A percentile compares a stretch with the other conserved stretches of the same genome.
phyloP scores from a whole-genome alignment of 371 early-diverging fungal genomes.

The Saksenaea oblongispora region DNA sequence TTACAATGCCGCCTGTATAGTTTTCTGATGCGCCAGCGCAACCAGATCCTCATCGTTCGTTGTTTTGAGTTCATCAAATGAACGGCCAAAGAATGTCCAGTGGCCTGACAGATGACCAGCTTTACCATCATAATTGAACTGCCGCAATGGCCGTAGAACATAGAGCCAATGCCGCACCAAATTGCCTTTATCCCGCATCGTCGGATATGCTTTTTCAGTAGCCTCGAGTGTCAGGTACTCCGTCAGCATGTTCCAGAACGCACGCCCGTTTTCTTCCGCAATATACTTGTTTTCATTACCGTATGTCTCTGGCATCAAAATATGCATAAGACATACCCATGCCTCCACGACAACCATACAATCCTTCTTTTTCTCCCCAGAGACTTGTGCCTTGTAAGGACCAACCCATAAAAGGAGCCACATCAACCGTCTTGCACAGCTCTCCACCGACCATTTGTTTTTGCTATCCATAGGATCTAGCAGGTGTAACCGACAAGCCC shows the following conservation, averaged over 20 bases:
- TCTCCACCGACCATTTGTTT: not conserved
- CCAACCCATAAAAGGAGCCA: not conserved
- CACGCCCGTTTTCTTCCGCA: not conserved
- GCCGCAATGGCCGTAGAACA: not conserved
- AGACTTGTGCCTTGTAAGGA: not conserved
- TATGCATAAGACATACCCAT: not conserved
- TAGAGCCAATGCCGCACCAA: not conserved
- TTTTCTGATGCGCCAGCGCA: conserved; percentile 3
- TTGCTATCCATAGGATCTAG: not conserved
- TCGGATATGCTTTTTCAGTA: not conserved
- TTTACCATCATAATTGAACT: not conserved
- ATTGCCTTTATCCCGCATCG: not conserved
- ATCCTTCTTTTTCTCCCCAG: not conserved
- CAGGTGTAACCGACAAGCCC: not conserved
- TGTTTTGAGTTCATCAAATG: not conserved
- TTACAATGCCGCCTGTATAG: not conserved
- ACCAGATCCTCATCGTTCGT: not conserved
- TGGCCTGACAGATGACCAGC: not conserved
- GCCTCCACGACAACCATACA: not conserved
- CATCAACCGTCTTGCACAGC: not conserved
- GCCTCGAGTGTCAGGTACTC: not conserved
- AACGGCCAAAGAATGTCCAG: not conserved
- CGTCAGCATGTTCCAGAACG: not conserved
- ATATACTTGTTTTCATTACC: not conserved
- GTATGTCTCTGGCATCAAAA: not conserved